Percentiles rank a stretch among this genome's conserved stretches.
Evolutionary conservation across 805 yeast species (phyloP).

Genomic region (Schwanniomyces occidentalis): DNA sequence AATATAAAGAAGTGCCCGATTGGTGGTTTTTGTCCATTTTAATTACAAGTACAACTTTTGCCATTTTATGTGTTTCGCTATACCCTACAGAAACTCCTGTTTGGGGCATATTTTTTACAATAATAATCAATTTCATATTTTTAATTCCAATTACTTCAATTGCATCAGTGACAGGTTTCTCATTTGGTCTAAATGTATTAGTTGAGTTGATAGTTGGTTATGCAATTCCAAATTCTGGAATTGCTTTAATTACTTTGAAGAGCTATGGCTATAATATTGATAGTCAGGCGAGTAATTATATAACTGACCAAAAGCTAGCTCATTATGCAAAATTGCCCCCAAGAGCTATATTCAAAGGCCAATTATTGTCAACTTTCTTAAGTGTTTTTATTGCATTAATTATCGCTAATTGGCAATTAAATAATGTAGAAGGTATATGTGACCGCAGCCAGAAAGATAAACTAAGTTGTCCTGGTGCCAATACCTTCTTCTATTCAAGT

Average conservation of each 20-base stretch:
- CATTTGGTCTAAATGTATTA: constrained; percentile 60
- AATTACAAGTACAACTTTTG: constrained; percentile 43
- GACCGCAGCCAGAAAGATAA: constrained; percentile 34
- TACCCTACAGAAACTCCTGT: constrained; percentile 59
- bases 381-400: constrained; percentile 33
- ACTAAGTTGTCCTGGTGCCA: constrained; percentile 44
- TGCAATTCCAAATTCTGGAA: constrained; percentile 58
- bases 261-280: constrained; percentile 56
- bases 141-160: constrained; percentile 63
- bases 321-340: constrained; percentile 69
- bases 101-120: constrained; percentile 61
- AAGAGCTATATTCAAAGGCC: constrained; percentile 53
- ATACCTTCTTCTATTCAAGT: constrained; percentile 53
- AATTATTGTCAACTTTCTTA: constrained; percentile 36
- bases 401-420: constrained; percentile 43
- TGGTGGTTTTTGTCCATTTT: constrained; percentile 62
- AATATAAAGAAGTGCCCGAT: constrained; percentile 70
- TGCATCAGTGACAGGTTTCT: constrained; percentile 60
- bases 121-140: constrained; percentile 54
- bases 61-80: constrained; percentile 44
- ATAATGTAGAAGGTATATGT: constrained; percentile 36
- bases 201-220: constrained; percentile 67
- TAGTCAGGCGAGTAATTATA: constrained; percentile 62
- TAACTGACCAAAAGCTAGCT: constrained; percentile 41
- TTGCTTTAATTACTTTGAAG: constrained; percentile 55